A percentile compares a stretch with the other conserved stretches of the same genome.
Evolutionary conservation across 345 rosid species (phyloP).

Genomic region (Camelina neglecta): DNA sequence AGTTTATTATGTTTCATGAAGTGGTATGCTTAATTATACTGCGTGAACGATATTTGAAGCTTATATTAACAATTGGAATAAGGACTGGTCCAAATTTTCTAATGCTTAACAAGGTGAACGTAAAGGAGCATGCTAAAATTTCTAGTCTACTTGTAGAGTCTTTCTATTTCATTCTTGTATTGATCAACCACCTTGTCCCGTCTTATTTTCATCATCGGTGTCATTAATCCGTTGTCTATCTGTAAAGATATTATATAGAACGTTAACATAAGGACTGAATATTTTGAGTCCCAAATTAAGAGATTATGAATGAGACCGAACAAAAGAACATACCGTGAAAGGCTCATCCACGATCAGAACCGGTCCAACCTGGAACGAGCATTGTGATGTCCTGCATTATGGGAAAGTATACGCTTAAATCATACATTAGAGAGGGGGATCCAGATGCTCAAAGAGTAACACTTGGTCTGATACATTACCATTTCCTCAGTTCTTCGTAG

Average conservation of each 20-base stretch:
- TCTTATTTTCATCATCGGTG: conserved; percentile 94
- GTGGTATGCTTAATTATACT: neutral
- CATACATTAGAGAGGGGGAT: neutral
- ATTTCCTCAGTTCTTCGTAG: conserved; percentile 59
- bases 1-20: neutral
- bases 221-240: conserved; percentile 91
- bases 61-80: conserved; percentile 17
- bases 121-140: conserved; percentile 9
- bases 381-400: conserved; percentile 70
- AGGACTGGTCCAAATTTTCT: conserved; percentile 1
- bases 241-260: conserved; percentile 47
- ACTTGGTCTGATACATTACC: conserved; percentile 52
- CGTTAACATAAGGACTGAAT: conserved; percentile 3
- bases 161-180: conserved; percentile 62
- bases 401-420: neutral
- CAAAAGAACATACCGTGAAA: conserved; percentile 62
- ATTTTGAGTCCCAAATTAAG: neutral
- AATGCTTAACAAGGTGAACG: conserved; percentile 8
- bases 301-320: neutral
- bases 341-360: conserved; percentile 68
- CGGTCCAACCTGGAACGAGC: conserved; percentile 78
- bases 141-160: conserved; percentile 59
- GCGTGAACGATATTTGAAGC: neutral
- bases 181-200: conserved; percentile 66
- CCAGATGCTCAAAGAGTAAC: neutral